Base-by-base conservation (phyloP, 805 yeast genomes). In the Starmerella sp. region DNA sequence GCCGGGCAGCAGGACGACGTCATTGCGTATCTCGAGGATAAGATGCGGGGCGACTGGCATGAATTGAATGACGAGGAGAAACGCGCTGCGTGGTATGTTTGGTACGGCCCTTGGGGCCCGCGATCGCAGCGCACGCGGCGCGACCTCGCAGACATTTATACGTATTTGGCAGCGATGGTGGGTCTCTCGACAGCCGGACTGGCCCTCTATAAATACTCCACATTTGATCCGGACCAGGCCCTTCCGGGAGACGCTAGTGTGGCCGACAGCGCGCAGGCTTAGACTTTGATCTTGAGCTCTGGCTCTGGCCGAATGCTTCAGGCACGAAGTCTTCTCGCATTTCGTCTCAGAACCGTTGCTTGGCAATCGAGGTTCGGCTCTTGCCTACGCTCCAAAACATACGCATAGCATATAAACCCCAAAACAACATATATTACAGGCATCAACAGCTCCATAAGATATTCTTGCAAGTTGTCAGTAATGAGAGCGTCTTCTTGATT, bases 101-200 rank as follows among this genome's bases (percentile, higher is more conserved):
- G 65, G 60, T 68, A 59, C 54, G 72, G 72, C 1, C 63, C 68
- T 8, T 68, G 71, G 71, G 72, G 72, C 1, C 70, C 71, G 5
- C 61, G 72, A n/a, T 57, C 59, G 44, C 54, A 22, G 58, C 62
- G 36, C 59, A 58, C n/a, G 64, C 62, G n/a, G 28, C 37, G 15
- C 52, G 65, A 44, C 63, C 64, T 55, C 57, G 62, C 52, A 30
- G 39, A 10, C 36, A 15, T 58, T 17, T 54, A 57, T 47, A 22
- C 39, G 28, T 45, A 38, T 13, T 57, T 62, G 45, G 65, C 62
- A 14, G 60, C 59, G 28, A 37, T 56, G 6, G 44, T 67, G n/a
- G 64, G 59, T 6, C 57, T 45, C 0, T 37, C 57, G 14, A 51
- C 54, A 11, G 52, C 52, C 4, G 69, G 65, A 1, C 60, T 67